Evolutionary conservation across 2,329 filamentous ascomycete genomes (phyloP), one percentile per base, ranked within the genome.

Genomic region (Diatrype stigma): DNA sequence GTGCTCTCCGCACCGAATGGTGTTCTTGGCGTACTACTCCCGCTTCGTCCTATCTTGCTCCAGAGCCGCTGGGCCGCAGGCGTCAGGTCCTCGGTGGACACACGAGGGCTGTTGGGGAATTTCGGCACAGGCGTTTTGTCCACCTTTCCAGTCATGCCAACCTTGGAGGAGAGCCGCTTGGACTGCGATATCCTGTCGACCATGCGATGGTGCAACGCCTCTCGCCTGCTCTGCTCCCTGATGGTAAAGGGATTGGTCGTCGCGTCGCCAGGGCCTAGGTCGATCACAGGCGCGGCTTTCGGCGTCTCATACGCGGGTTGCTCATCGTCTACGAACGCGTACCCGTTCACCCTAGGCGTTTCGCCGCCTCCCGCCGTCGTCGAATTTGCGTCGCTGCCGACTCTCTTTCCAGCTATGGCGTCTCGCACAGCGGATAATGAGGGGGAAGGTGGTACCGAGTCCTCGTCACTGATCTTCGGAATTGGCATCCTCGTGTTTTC

Each of bases 271-370:
- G 79, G 73, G 1, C 83, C 79, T 7, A 88, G 72, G 49, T 85
- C 71, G 62, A 87, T 76, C 55, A 73, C 56, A n/a, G 74, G 70
- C 44, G 65, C 54, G 7, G 67, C 62, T 2, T 63, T 59, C 16
- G 73, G 59, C 47, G 76, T 5, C 26, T 30, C 75, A 48, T 76
- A 62, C 16, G 77, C 77, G 0, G 81, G 80, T 38, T 81, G 77
- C 46, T 87, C 88, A 51, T 95, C 90, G 59, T 96, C 91, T 34
- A 99, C 92, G 69, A 96, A 97, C 0, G 90, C 82, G 67, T 96
- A 99, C 1, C 94, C 94, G 56, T 95, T 96, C 0, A 97, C 89
- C 2, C 90, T 81, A 0, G 93, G 94, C 0, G 93, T 97, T 68
- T 95, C 91, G 51, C 78, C 80, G 16, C 86, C 87, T 2, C 86